Evolutionary conservation across 352 stramenopile species (phyloP).

Genomic region (Pythium phragmiticola): DNA sequence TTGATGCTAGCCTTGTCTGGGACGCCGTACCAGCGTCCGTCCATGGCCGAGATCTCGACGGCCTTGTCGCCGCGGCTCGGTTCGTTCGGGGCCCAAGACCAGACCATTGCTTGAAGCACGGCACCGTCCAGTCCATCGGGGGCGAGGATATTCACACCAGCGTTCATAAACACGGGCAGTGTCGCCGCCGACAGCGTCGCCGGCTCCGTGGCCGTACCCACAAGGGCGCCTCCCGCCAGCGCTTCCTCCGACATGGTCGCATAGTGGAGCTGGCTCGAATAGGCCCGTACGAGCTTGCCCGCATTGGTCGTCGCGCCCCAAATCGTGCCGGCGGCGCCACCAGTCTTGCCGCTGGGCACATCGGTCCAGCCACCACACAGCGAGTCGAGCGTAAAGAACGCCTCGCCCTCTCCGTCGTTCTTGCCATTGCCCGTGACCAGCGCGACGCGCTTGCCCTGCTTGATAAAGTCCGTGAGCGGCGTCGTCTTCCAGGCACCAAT

Average conservation of each 20-base stretch:
- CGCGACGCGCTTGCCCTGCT: constrained; percentile 50
- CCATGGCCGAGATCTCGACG: constrained; percentile 43
- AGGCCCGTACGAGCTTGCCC: constrained; percentile 48
- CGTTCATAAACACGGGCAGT: constrained; percentile 46
- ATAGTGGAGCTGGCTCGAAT: constrained; percentile 51
- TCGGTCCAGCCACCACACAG: constrained; percentile 50
- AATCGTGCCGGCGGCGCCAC: constrained; percentile 29
- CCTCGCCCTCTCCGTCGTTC: constrained; percentile 36
- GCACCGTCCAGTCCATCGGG: constrained; percentile 55
- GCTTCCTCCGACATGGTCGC: constrained; percentile 42
- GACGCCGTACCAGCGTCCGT: constrained; percentile 61
- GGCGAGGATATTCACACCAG: constrained; percentile 60
- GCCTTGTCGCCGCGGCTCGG: constrained; percentile 34
- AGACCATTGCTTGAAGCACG: constrained; percentile 53
- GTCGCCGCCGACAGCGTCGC: constrained; percentile 35
- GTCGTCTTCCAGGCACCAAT: constrained; percentile 47
- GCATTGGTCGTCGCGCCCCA: constrained; percentile 44
- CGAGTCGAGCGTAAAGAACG: constrained; percentile 47
- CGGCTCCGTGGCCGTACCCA: constrained; percentile 21
- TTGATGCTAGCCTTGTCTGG: constrained; percentile 37
- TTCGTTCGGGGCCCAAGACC: constrained; percentile 59
- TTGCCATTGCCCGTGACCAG: constrained; percentile 40
- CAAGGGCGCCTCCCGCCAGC: constrained; percentile 19
- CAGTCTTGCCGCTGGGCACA: constrained; percentile 30
- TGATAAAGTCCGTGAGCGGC: constrained; percentile 46